Percentiles rank a stretch among this genome's conserved stretches.
These are phyloP conservation scores for Gynandropsis gynandra DNA, from an alignment of 345 rosid genomes.

Conservation along the genomic window DNA sequence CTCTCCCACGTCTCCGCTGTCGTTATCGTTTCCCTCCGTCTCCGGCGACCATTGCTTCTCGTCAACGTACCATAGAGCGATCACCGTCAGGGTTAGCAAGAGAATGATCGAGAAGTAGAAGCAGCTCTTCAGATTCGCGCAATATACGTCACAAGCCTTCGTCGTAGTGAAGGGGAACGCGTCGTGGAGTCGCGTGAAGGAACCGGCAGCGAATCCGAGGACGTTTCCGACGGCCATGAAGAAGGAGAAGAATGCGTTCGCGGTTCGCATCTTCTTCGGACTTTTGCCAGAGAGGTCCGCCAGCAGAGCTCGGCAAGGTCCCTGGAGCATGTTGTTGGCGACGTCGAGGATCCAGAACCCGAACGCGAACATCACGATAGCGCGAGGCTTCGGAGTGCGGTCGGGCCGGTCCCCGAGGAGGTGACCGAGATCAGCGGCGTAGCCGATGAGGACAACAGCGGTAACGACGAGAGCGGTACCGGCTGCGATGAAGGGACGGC, in stretches of 20 bases:
- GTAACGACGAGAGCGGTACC: constrained; percentile 46
- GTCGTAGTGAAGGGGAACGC: constrained; percentile 58
- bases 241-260: constrained; percentile 57
- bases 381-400: constrained; percentile 36
- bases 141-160: constrained; percentile 58
- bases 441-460: constrained; percentile 66
- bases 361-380: constrained; percentile 47
- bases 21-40: constrained; percentile 5
- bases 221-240: constrained; percentile 92
- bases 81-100: constrained; percentile 28
- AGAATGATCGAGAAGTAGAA: constrained; percentile 54
- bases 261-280: constrained; percentile 40
- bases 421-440: constrained; percentile 60
- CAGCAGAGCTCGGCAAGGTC: constrained; percentile 74
- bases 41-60: constrained; percentile 34
- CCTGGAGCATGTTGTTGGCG: constrained; percentile 83
- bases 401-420: constrained; percentile 37
- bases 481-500: constrained; percentile 64
- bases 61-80: constrained; percentile 38
- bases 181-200: constrained; percentile 43
- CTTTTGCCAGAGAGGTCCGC: constrained; percentile 59
- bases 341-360: constrained; percentile 93
- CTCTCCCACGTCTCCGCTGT: background rate
- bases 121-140: constrained; percentile 76
- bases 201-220: constrained; percentile 73